Base-by-base conservation (phyloP, 2,329 filamentous ascomycete species). In the Aspergillus sp. region DNA sequence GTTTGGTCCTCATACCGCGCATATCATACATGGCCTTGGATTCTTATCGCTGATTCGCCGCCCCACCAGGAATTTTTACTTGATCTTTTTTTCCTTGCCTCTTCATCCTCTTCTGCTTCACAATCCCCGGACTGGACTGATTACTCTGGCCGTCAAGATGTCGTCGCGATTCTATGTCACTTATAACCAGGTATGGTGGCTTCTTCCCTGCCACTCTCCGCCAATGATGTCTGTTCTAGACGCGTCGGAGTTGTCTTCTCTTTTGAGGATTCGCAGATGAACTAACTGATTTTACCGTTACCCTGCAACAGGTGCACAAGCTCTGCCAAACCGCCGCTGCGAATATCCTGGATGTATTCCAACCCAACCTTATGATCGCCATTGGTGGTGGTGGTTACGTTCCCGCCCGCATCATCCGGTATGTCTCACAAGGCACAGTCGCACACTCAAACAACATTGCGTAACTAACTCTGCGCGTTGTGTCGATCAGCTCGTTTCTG, bases 331-430 rank as follows among this genome's bases (percentile, higher is more conserved):
- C 85, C 65, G 82, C 88, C 12, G 93, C 90, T 35, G 78, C 81
- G 54, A 75, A 77, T 59, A 94, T 97, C 67, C 82, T 98, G 60
- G 75, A 83, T 65, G 81, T 87, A 10, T 89, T 95, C 77, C 79
- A 88, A 66, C 93, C 93, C 35, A 88, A 95, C 69, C 86, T 98
- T 59, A 95, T 98, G 79, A 94, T 98, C 69, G 93, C 93, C 66
- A 97, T 97, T 68, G 93, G 93, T 60, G 93, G 93, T 55, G 93
- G 93, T 61, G 93, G 93, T 62, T 98, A 96, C 71, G 89, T 98
- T 36, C 93, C 93, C 51, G 93, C 93, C 41, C 87, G 93, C 60
- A 98, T 98, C 69, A 81, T 98, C 54, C 88, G 93, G 75, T 80
- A 72, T 50, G 63, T 53, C 26, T 19, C 27, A 29, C 26, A 19